A percentile compares a stretch with the other conserved stretches of the same genome.
Conservation (phyloP, 2,329 filamentous ascomycete genomes). For the Pseudocercospora fuligena region DNA sequence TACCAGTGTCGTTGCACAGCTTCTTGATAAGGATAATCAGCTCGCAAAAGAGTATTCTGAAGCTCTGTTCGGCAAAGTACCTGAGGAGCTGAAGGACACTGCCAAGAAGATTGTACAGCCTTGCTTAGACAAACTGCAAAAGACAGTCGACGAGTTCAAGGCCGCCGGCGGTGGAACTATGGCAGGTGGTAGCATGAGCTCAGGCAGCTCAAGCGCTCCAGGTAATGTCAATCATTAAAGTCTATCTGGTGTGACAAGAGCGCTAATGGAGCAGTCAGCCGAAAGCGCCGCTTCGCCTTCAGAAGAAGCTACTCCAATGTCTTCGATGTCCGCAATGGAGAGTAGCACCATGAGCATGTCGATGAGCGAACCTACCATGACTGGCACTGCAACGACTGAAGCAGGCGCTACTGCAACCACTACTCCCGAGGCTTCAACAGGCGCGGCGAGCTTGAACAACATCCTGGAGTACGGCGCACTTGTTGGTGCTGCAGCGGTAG, state of each 20-base stretch:
- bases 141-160: background rate
- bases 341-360: background rate
- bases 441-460: background rate
- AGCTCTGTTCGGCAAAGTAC: background rate
- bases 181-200: background rate
- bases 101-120: constrained; percentile 3
- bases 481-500: background rate
- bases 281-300: background rate
- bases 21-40: background rate
- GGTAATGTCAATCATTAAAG: background rate
- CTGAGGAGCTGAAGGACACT: background rate
- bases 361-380: background rate
- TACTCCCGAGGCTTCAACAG: background rate
- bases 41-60: background rate
- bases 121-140: background rate
- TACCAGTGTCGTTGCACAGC: background rate
- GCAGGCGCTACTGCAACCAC: background rate
- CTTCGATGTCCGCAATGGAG: background rate
- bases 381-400: background rate
- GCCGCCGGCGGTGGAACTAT: background rate
- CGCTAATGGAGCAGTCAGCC: background rate
- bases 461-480: background rate
- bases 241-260: background rate
- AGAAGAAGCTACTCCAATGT: background rate
- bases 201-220: background rate